These are phyloP conservation scores for Zopfia rhizophila DNA, from an alignment of 2,329 filamentous ascomycete genomes.

Conservation along the genomic window DNA sequence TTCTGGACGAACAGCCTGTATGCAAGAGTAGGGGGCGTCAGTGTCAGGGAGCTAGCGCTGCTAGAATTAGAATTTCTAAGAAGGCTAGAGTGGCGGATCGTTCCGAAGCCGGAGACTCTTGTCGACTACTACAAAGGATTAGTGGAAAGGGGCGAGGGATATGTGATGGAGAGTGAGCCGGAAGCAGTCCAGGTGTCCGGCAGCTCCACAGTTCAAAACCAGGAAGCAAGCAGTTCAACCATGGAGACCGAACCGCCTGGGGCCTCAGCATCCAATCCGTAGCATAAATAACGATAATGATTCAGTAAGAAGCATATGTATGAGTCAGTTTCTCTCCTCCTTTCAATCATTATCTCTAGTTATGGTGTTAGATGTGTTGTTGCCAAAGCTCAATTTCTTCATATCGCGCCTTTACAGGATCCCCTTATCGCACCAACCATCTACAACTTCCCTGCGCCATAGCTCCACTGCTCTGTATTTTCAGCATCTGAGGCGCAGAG, in stretches of 20 bases:
- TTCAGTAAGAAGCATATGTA: conserved; percentile 12
- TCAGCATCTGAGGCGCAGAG: background rate
- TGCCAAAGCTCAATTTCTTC: conserved; percentile 10
- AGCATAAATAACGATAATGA: conserved; percentile 10
- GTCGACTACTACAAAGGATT: conserved; percentile 93
- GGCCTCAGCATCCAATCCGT: conserved; percentile 31
- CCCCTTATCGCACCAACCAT: conserved; percentile 11
- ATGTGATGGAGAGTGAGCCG: conserved; percentile 58
- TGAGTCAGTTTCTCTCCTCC: conserved; percentile 7
- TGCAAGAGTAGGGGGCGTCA: conserved; percentile 91
- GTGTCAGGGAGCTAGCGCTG: conserved; percentile 86
- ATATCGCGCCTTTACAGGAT: conserved; percentile 10
- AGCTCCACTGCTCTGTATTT: conserved; percentile 24
- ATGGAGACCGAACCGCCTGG: conserved; percentile 21
- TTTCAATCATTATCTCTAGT: background rate
- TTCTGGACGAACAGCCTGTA: conserved; percentile 99
- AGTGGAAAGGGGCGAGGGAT: conserved; percentile 73
- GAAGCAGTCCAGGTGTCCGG: conserved; percentile 21
- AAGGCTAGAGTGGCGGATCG: conserved; percentile 94
- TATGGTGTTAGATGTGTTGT: conserved; percentile 8
- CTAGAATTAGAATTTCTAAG: conserved; percentile 94
- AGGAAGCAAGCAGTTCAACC: background rate
- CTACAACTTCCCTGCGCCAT: conserved; percentile 21
- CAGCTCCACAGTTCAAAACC: background rate
- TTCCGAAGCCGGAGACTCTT: conserved; percentile 91